Percentiles rank a stretch among this genome's conserved stretches.
Evolutionary conservation across 2,329 filamentous ascomycete species (phyloP).

Genomic region (Endothia cerciana): DNA sequence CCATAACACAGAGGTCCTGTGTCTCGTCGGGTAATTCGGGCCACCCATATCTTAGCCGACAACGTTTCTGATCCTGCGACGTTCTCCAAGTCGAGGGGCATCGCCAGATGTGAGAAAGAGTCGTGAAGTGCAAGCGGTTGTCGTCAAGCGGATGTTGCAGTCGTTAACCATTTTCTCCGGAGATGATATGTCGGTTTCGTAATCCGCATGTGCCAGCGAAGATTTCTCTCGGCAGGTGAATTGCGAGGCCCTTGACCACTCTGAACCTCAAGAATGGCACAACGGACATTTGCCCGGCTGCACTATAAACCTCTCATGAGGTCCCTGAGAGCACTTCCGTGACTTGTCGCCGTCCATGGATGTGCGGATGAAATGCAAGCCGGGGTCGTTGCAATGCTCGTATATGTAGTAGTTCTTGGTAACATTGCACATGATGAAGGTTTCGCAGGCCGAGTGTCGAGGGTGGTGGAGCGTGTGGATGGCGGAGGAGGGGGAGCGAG

Average conservation of each 20-base stretch:
- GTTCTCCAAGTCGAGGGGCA: not conserved
- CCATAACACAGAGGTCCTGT: not conserved
- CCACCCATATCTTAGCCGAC: not conserved
- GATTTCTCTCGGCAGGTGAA: not conserved
- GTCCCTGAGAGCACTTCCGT: conserved; percentile 62
- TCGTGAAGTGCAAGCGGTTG: not conserved
- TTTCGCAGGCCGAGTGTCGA: not conserved
- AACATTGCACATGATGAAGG: conserved; percentile 61
- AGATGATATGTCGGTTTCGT: not conserved
- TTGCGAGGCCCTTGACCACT: not conserved
- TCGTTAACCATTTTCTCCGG: not conserved
- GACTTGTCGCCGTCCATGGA: conserved; percentile 68
- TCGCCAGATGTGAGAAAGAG: not conserved
- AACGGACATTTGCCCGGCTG: conserved; percentile 65
- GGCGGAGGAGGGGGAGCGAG: not conserved
- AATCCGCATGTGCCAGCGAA: not conserved
- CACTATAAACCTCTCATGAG: conserved; percentile 76
- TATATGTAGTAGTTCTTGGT: conserved; percentile 81
- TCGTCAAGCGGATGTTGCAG: not conserved
- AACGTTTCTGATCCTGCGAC: not conserved
- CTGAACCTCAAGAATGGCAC: conserved; percentile 39
- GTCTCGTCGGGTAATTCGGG: not conserved
- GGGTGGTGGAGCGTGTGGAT: too few species aligned
- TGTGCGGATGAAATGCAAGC: conserved; percentile 71
- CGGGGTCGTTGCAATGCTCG: conserved; percentile 69